Evolutionary conservation across 2,329 filamentous ascomycete species (phyloP).

Genomic region (Davidsoniella eucalypti): DNA sequence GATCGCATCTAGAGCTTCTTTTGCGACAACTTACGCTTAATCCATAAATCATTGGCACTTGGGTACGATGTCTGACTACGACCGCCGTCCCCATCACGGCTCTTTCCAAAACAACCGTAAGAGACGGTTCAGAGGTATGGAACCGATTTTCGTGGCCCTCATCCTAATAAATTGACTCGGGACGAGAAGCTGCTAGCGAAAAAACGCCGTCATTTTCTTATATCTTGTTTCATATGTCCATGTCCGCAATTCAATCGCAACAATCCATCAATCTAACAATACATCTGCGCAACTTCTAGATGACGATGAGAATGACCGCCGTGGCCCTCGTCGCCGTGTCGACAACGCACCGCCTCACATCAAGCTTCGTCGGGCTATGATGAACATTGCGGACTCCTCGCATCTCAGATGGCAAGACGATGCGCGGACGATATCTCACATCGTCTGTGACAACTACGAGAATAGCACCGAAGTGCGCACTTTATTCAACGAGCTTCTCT

Average conservation of each 20-base stretch:
- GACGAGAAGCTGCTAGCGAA: no score
- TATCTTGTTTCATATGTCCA: no score
- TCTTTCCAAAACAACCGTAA: constrained; percentile 46
- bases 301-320: constrained; percentile 56
- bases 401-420: constrained; percentile 66
- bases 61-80: constrained; percentile 36
- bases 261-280: not conserved
- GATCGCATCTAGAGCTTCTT: not conserved
- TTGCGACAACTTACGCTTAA: not conserved
- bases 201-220: no score
- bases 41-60: not conserved
- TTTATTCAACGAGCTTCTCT: constrained; percentile 54
- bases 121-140: constrained; percentile 58
- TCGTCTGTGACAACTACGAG: constrained; percentile 71
- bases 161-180: no score
- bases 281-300: constrained; percentile 16
- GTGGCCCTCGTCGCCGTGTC: constrained; percentile 56
- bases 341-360: constrained; percentile 53
- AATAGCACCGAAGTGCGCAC: constrained; percentile 54
- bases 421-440: constrained; percentile 55
- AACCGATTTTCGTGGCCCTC: not conserved
- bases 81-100: constrained; percentile 33
- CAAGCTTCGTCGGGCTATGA: constrained; percentile 60
- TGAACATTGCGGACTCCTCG: constrained; percentile 68
- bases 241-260: not conserved